Base-by-base conservation (phyloP, 192 early-diverging fungal genomes). In the Mortierella claussenii region DNA sequence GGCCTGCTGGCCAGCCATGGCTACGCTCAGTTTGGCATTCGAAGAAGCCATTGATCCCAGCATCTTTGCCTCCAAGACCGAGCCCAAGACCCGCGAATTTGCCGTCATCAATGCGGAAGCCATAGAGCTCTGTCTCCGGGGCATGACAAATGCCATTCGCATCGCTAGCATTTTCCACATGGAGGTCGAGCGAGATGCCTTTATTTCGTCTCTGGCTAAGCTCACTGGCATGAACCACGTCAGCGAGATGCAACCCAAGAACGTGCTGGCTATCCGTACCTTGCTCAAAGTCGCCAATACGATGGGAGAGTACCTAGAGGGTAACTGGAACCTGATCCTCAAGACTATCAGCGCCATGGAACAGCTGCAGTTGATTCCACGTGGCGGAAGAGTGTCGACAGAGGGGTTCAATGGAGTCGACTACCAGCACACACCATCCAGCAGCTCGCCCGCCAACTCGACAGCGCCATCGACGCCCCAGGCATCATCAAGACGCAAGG, bases 151-250 rank as follows among this genome's bases (percentile, higher is more conserved):
- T 18, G 88, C 91, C 8, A 96, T 98, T 55, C 86, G 89, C 6
- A 79, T 98, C 43, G 82, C 93, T 8, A 87, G 91, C 60, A 81
- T 91, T 10, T 98, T 96, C 80, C 84, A 91, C 33, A 89, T 98
- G 92, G 91, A 94, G 50, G 88, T 96, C 30, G 96, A 97, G 73
- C 85, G 93, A 12, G 89, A 94, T 60, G 94, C 96, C 9, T 97
- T 96, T 86, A 93, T 97, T 30, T 92, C 94, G 7, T 93, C 94
- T 4, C 74, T 98, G 74, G 83, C 91, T 36, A 94, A 95, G 76
- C 83, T 98, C 52, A 96, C 96, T 2, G 89, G 87, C 54, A 83
- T 98, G 68, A 88, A 91, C 55, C 90, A 95, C 55, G 81, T 96
- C 50, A 85, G 88, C 20, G 92, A 96, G 67, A 93, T 98, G 86